Base-by-base conservation (phyloP, 2,329 filamentous ascomycete genomes). In the Calonectria ilicicola region DNA sequence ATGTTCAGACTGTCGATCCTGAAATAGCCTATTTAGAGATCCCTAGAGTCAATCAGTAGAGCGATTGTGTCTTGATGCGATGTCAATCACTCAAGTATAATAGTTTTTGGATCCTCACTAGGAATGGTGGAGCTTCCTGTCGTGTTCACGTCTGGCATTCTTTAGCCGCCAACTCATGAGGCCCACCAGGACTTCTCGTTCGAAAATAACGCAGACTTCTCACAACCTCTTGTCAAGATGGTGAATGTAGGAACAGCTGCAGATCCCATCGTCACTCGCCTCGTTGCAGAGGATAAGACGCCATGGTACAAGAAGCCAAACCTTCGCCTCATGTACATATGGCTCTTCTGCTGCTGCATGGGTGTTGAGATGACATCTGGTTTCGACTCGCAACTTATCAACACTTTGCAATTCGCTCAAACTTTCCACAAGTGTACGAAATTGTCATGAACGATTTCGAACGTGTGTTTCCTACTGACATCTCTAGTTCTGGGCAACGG, bases 361-460 rank as follows among this genome's bases (percentile, higher is more conserved):
- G 65, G 65, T 7, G 65, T 68, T 21, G 65, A 68, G 15, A 68
- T 68, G 65, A 68, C 53, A 29, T 62, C 65, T 14, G 65, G 65
- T 4, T 68, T 62, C 9, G 65, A 68, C 58, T 88, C 86, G 4
- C 88, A 82, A 67, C 74, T 82, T n/a, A 82, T 82, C 77, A 86
- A 85, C 74, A 84, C 83, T 0, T 78, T 86, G 1, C 85, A 86
- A 69, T 84, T 86, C 70, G 80, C 83, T 26, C 77, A 79, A 46
- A 76, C 80, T 6, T 86, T 83, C 80, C 81, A 84, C 60, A 76
- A 81, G n/a, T 86, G 84, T 83, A 77, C 0, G 77, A 15, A 23
- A 10, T n/a, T 1, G 5, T 9, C 15, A 63, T 46, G 17, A 63
- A 14, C 17, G 10, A 17, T 8, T 40, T 4, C 10, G n/a, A 9